Percentiles rank a stretch among this genome's conserved stretches.
phyloP scores from a whole-genome alignment of 768 basidiomycete species.

The Suillus subalutaceus region DNA sequence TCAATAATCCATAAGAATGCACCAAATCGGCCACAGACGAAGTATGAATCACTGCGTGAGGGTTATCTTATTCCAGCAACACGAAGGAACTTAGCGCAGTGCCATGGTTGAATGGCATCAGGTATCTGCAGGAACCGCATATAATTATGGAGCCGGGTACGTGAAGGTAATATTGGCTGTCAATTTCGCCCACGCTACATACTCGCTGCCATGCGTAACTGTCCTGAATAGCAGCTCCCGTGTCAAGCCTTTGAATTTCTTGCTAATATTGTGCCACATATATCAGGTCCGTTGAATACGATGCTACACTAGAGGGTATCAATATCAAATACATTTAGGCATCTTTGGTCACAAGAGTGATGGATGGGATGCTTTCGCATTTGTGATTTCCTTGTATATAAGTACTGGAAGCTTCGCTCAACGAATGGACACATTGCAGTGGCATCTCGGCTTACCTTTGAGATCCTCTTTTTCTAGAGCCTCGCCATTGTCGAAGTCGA shows the following conservation, averaged over 20 bases:
- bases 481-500: conserved; percentile 79
- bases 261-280: conserved; percentile 4
- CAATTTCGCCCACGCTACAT: not conserved
- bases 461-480: conserved; percentile 66
- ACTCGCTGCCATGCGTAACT: not conserved
- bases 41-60: not conserved
- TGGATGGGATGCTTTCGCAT: not conserved
- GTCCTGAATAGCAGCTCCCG: not conserved
- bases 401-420: conserved; percentile 28
- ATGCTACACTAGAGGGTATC: conserved; percentile 9
- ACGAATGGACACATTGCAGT: conserved; percentile 1
- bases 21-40: not conserved
- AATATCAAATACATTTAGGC: not conserved
- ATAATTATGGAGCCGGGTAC: not conserved
- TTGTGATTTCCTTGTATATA: conserved; percentile 56
- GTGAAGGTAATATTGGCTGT: not conserved
- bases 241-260: not conserved
- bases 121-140: not conserved
- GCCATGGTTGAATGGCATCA: not conserved
- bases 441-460: conserved; percentile 50
- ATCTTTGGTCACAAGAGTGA: not conserved
- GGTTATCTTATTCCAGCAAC: not conserved
- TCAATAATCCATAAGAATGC: not conserved
- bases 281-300: conserved; percentile 1
- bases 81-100: not conserved